A percentile compares a stretch with the other conserved stretches of the same genome.
phyloP scores from a whole-genome alignment of 2,329 filamentous ascomycete genomes.

The Phialophora chinensis region DNA sequence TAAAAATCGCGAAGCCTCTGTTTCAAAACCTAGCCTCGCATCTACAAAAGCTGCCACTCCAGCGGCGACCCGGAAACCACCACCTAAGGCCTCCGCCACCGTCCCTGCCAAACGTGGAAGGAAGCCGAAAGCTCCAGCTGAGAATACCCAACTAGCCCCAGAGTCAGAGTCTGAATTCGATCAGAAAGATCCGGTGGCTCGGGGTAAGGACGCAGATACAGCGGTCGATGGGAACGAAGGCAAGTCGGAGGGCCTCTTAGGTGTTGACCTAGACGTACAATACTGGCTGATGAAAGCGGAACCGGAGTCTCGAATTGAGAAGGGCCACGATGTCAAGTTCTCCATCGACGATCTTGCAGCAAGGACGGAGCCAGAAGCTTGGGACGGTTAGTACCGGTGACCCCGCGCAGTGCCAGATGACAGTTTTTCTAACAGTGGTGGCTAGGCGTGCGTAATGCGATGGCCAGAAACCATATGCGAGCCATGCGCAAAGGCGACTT shows the following conservation, averaged over 20 bases:
- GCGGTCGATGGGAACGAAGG: slow-evolving; percentile 26
- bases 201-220: slow-evolving; percentile 23
- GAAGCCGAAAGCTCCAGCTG: slow-evolving; percentile 1
- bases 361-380: slow-evolving; percentile 78
- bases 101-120: slow-evolving; percentile 11
- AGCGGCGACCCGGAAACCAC: slow-evolving; percentile 2
- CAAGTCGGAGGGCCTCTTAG: slow-evolving; percentile 18
- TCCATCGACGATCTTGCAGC: slow-evolving; percentile 87
- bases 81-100: background rate
- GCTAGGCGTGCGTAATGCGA: slow-evolving; percentile 36
- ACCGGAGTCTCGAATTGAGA: slow-evolving; percentile 83
- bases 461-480: slow-evolving; percentile 85
- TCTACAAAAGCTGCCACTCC: background rate
- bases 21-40: background rate
- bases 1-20: slow-evolving; percentile 2
- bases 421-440: slow-evolving; percentile 14
- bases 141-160: slow-evolving; percentile 6
- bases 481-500: slow-evolving; percentile 90
- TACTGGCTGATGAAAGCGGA: slow-evolving; percentile 90
- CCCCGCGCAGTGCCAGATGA: background rate
- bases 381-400: slow-evolving; percentile 73
- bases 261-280: slow-evolving; percentile 45
- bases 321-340: slow-evolving; percentile 87
- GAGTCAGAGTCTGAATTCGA: background rate
- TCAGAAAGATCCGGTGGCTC: background rate